Conservation (phyloP, 805 yeast genomes). For the Metschnikowia orientalis region DNA sequence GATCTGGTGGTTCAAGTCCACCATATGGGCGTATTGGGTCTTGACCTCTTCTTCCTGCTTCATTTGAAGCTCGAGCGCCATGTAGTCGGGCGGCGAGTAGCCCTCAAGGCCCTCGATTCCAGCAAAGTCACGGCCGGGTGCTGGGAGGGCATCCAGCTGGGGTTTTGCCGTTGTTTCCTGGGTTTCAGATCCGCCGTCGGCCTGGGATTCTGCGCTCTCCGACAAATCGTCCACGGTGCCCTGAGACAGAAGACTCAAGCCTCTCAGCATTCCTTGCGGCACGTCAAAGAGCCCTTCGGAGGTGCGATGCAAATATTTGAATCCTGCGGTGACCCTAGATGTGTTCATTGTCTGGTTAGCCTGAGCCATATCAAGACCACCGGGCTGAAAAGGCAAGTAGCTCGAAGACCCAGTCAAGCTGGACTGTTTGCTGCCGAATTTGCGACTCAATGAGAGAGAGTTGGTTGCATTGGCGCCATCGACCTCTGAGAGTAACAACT, state of each 20-base stretch:
- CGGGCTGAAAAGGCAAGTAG: conserved; percentile 88
- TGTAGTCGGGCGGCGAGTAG: conserved; percentile 33
- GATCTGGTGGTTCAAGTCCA: conserved; percentile 77
- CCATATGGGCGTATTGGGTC: conserved; percentile 91
- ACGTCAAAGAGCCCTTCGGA: conserved; percentile 69
- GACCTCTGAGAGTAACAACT: conserved; percentile 35
- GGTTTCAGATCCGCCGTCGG: conserved; percentile 1
- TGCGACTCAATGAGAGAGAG: conserved; percentile 69
- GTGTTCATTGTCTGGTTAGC: conserved; percentile 16
- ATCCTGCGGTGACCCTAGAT: conserved; percentile 12
- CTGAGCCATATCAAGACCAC: conserved; percentile 50
- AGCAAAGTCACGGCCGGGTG: conserved; percentile 4
- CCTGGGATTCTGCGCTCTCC: conserved; percentile 8
- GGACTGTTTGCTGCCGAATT: conserved; percentile 57
- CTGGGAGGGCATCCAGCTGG: conserved; percentile 1
- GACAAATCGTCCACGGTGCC: conserved; percentile 6
- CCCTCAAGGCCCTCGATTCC: conserved; percentile 43
- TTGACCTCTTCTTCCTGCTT: conserved; percentile 29
- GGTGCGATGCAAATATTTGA: conserved; percentile 56
- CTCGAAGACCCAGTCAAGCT: conserved; percentile 65
- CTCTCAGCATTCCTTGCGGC: conserved; percentile 80
- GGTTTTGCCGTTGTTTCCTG: neutral
- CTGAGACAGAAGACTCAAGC: conserved; percentile 39
- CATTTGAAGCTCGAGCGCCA: conserved; percentile 21
- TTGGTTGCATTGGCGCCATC: conserved; percentile 60